Base-by-base conservation (phyloP, 371 early-diverging fungal genomes). In the Mucor mucedo region DNA sequence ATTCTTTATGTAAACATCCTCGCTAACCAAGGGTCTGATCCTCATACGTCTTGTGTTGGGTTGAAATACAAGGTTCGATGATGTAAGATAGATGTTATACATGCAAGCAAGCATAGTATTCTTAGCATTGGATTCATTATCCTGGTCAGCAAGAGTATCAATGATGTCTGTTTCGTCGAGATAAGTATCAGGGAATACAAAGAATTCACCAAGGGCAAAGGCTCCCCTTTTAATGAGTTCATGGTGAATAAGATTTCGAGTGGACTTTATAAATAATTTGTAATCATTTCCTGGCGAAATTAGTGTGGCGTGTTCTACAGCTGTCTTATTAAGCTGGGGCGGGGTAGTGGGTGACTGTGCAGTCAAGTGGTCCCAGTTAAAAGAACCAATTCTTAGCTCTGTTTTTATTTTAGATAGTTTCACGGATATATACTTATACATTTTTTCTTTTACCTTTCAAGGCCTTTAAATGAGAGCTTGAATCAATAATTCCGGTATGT, bases 1-100 rank as follows among this genome's bases (percentile, higher is more conserved):
- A 48, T 61, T 66, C 9, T 48, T 30, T 10, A 21, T 16, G 30
- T 60, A 40, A 2, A 72, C 16, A 63, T 79, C 79, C 2, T 39
- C 13, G 10, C 28, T 21, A 1, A 44, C 52, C 6, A 73, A 52
- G 7, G 65, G 59, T 41, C 76, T 54, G 11, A 78, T 48, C 45
- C 72, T 65, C 56, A 76, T 62, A 21, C 72, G 63, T 28, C 70
- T 66, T 33, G 73, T 60, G 39, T 66, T 62, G 21, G 76, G 74
- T 56, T 76, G 79, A 32, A 78, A 69, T 5, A 78, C 69, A 11
- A 78, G 66, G 28, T 73, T 76, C 38, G 72, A 70, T 9, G 65
- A 62, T 11, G 69, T 67, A 38, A 78, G 55, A 45, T 78, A 78
- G 11, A 76, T 44, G 58, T 75, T 78, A 52, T 75, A 78, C 45